Conservation (phyloP, 768 basidiomycete species). For the Suillus weaverae region DNA sequence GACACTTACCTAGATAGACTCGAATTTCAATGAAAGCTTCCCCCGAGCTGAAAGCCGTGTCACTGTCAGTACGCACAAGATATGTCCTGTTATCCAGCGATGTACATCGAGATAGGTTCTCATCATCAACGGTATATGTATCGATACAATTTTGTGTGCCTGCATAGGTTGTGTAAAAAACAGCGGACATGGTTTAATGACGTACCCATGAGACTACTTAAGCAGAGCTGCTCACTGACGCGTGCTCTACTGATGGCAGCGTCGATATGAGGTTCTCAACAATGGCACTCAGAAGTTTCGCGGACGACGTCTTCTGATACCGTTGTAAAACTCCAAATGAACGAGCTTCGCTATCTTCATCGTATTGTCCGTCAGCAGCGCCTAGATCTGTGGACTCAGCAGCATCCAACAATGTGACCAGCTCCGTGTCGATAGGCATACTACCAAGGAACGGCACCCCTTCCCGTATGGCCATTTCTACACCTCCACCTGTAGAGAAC, state of each 20-base stretch:
- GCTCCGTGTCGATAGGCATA: constrained; percentile 89
- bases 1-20: not conserved
- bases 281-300: constrained; percentile 65
- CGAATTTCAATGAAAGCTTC: not conserved
- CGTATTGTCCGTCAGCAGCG: constrained; percentile 18
- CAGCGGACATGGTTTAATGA: not conserved
- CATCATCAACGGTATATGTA: not conserved
- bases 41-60: not conserved
- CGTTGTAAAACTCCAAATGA: constrained; percentile 55
- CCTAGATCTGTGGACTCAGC: constrained; percentile 36
- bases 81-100: not conserved
- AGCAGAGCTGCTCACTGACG: not conserved
- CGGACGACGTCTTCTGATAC: constrained; percentile 70
- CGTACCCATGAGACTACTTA: not conserved
- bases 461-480: constrained; percentile 80
- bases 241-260: constrained; percentile 21
- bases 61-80: not conserved
- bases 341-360: constrained; percentile 24
- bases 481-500: constrained; percentile 92
- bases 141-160: not conserved
- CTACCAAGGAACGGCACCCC: constrained; percentile 78
- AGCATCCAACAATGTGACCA: constrained; percentile 83
- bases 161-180: constrained; percentile 2
- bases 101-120: not conserved
- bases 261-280: constrained; percentile 42